These are phyloP conservation scores for Annulohypoxylon moriforme DNA, from an alignment of 495 filamentous ascomycete genomes.

Conservation along the genomic window DNA sequence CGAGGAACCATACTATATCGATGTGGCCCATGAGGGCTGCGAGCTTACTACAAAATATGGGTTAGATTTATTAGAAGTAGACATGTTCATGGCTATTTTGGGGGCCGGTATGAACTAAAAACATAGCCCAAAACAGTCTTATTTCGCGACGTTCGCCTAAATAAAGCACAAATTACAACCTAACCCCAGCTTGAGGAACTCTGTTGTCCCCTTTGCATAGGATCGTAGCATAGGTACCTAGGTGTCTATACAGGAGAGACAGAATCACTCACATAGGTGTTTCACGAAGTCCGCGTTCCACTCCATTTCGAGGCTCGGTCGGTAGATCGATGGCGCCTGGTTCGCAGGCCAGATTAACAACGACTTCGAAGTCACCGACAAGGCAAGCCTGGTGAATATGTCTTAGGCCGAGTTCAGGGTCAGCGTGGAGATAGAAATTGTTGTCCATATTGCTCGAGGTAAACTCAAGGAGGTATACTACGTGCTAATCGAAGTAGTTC, in stretches of 20 bases:
- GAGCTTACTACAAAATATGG: conserved; percentile 15
- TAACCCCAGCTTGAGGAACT: not conserved
- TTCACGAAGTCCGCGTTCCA: conserved; percentile 21
- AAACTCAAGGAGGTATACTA: not conserved
- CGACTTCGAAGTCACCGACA: conserved; percentile 28
- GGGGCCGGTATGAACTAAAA: no score
- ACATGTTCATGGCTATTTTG: not conserved
- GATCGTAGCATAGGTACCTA: not conserved
- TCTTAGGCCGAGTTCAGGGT: conserved; percentile 28
- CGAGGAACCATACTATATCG: conserved; percentile 35
- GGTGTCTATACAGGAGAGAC: not conserved
- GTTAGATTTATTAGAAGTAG: not conserved
- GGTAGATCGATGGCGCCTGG: conserved; percentile 5
- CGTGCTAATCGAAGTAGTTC: not conserved
- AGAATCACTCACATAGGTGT: conserved; percentile 36
- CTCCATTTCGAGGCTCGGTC: conserved; percentile 12
- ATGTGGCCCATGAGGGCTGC: conserved; percentile 43
- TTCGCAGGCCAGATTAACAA: conserved; percentile 14
- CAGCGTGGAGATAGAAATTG: not conserved
- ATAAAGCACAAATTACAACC: no score
- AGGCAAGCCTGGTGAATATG: conserved; percentile 35
- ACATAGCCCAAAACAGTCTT: no score
- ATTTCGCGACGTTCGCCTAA: no score
- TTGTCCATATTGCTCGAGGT: conserved; percentile 8
- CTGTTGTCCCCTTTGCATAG: not conserved